These are phyloP conservation scores for Alternaria panax DNA, from an alignment of 2,329 filamentous ascomycete species.

Conservation along the genomic window DNA sequence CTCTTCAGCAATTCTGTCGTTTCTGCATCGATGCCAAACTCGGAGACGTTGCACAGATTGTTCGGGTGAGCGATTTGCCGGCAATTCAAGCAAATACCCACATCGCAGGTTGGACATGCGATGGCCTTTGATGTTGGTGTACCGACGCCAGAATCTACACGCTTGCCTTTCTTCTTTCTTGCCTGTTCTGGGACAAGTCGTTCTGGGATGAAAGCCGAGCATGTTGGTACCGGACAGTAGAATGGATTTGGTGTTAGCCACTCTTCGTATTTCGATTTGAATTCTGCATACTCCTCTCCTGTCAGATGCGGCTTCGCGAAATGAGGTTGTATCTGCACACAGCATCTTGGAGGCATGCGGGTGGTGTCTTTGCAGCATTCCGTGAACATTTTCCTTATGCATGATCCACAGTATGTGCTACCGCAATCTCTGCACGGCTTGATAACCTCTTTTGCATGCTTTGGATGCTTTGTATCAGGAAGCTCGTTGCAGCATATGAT, in stretches of 20 bases:
- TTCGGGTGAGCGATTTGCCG: conserved; percentile 52
- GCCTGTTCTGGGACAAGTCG: conserved; percentile 27
- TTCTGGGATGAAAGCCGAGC: conserved; percentile 57
- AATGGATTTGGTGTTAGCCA: conserved; percentile 55
- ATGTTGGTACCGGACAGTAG: conserved; percentile 59
- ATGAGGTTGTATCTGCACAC: conserved; percentile 54
- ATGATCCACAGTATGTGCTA: conserved; percentile 45
- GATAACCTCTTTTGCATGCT: conserved; percentile 13
- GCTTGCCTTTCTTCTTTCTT: conserved; percentile 26
- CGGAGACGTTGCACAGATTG: conserved; percentile 45
- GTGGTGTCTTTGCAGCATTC: conserved; percentile 49
- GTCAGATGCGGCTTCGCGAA: conserved; percentile 48
- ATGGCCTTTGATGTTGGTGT: conserved; percentile 38
- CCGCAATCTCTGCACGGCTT: conserved; percentile 45
- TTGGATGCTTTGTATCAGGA: conserved; percentile 13
- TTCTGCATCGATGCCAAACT: conserved; percentile 47
- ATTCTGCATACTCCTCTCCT: conserved; percentile 47
- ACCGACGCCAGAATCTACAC: conserved; percentile 36
- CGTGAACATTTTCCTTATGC: conserved; percentile 53
- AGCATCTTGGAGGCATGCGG: conserved; percentile 58
- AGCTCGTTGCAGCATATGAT: conserved; percentile 32
- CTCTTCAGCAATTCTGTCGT: conserved; percentile 48
- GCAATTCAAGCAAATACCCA: conserved; percentile 55
- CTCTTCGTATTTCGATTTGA: conserved; percentile 56
- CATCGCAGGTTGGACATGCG: conserved; percentile 55